These are phyloP conservation scores for Myriosclerotinia duriaeana DNA, from an alignment of 2,329 filamentous ascomycete species.

Conservation along the genomic window DNA sequence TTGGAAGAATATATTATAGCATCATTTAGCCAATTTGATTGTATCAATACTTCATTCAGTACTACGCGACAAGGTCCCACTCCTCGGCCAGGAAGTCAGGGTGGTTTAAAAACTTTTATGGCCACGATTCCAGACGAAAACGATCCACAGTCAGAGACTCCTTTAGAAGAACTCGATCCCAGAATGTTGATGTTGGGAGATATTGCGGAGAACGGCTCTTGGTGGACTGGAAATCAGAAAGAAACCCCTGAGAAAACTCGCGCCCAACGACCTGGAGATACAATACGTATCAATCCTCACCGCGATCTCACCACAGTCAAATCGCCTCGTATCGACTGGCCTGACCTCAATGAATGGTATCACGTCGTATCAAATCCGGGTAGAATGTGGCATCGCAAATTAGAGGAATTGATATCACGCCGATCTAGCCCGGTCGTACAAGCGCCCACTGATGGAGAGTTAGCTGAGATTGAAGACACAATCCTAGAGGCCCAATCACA, in stretches of 20 bases:
- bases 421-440: constrained; percentile 27
- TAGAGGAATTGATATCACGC: constrained; percentile 52
- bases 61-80: constrained; percentile 47
- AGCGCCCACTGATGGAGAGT: constrained; percentile 30
- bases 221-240: constrained; percentile 67
- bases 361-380: constrained; percentile 66
- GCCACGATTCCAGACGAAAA: constrained; percentile 39
- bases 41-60: constrained; percentile 75
- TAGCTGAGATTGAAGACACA: constrained; percentile 51
- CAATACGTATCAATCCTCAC: constrained; percentile 26
- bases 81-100: constrained; percentile 37
- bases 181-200: constrained; percentile 74
- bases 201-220: constrained; percentile 76
- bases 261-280: constrained; percentile 35
- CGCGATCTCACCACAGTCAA: constrained; percentile 52
- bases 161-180: constrained; percentile 64
- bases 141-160: constrained; percentile 34
- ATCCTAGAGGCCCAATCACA: constrained; percentile 65
- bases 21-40: constrained; percentile 67
- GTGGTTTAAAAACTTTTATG: constrained; percentile 28
- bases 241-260: constrained; percentile 43
- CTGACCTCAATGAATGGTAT: constrained; percentile 72
- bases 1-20: constrained; percentile 75
- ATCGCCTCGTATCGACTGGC: constrained; percentile 74
- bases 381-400: constrained; percentile 61